Conservation (phyloP, 2,329 filamentous ascomycete species). For the Alternaria metachromatica region DNA sequence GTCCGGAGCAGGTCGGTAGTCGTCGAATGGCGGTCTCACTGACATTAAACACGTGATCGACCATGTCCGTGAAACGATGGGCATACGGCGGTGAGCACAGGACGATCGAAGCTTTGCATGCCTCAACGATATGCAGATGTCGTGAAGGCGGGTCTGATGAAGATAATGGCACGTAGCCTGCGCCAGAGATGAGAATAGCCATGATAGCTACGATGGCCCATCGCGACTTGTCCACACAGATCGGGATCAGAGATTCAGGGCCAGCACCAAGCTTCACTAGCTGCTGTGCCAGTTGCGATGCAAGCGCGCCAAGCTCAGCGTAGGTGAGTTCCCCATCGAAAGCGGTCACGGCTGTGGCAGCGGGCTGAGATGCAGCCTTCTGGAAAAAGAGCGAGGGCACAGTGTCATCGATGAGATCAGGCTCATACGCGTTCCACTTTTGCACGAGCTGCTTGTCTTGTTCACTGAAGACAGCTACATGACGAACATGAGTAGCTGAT, state of each 20-base stretch:
- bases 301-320: conserved; percentile 27
- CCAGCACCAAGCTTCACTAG: conserved; percentile 41
- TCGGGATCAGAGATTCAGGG: conserved; percentile 42
- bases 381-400: conserved; percentile 35
- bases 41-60: conserved; percentile 26
- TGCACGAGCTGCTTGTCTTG: conserved; percentile 33
- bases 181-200: conserved; percentile 45
- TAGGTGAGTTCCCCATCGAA: conserved; percentile 43
- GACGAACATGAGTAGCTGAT: conserved; percentile 24
- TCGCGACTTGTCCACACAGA: conserved; percentile 47
- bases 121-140: conserved; percentile 36
- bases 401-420: conserved; percentile 30
- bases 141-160: conserved; percentile 36
- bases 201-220: conserved; percentile 49
- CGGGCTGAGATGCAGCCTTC: conserved; percentile 24
- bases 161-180: conserved; percentile 40
- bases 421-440: conserved; percentile 32
- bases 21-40: conserved; percentile 23
- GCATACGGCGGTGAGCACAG: conserved; percentile 36
- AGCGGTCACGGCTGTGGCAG: conserved; percentile 32
- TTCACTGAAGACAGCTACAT: conserved; percentile 35
- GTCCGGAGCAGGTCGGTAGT: conserved; percentile 14
- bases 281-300: conserved; percentile 35
- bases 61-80: conserved; percentile 21
- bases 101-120: conserved; percentile 37